A percentile compares a stretch with the other conserved stretches of the same genome.
phyloP scores from a whole-genome alignment of 495 filamentous ascomycete species.

The Trichoderma parareesei region DNA sequence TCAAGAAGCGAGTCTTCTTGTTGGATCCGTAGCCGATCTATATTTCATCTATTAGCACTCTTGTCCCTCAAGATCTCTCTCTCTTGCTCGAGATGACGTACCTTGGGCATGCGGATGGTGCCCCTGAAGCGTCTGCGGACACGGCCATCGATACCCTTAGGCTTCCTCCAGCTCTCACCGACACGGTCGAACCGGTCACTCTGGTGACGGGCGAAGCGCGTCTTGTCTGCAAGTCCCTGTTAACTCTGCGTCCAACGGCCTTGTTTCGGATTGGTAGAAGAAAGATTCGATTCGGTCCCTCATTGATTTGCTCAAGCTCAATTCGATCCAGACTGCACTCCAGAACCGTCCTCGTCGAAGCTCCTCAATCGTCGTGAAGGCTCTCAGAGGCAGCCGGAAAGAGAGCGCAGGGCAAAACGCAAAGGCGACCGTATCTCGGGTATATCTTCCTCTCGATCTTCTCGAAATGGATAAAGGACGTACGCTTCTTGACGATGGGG shows the following conservation, averaged over 20 bases:
- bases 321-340: neutral
- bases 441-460: neutral
- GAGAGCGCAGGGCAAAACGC: neutral
- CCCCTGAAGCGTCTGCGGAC: constrained; percentile 91
- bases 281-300: neutral
- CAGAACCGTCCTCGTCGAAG: constrained; percentile 1
- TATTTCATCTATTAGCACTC: constrained; percentile 9
- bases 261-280: constrained; percentile 13
- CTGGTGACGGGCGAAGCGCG: constrained; percentile 92
- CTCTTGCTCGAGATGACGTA: constrained; percentile 39
- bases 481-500: constrained; percentile 99
- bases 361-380: neutral
- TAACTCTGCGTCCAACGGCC: constrained; percentile 18
- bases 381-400: neutral
- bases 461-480: constrained; percentile 27
- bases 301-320: neutral
- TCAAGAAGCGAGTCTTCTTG: constrained; percentile 97
- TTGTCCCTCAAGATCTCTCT: neutral
- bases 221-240: constrained; percentile 57
- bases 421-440: constrained; percentile 4
- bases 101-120: constrained; percentile 92
- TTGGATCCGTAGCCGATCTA: constrained; percentile 98
- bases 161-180: constrained; percentile 86
- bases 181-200: constrained; percentile 91
- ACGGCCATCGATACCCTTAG: constrained; percentile 90